These are phyloP conservation scores for Emiliania huxleyi DNA, from an alignment of 78 protist genomes.

Conservation along the genomic window DNA sequence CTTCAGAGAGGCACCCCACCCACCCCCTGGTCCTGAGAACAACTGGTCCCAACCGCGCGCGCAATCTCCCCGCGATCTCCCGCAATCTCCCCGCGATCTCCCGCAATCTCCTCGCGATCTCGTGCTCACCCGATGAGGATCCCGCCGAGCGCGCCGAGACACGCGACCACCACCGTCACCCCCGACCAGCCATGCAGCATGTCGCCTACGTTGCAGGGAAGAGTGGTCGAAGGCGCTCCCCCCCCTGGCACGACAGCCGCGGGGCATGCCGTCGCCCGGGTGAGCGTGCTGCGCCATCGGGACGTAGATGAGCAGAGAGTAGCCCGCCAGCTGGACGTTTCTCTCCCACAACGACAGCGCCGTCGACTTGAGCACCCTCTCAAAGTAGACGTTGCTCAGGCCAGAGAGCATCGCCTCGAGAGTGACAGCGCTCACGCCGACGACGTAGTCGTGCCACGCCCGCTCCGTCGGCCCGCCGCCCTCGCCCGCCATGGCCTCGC, in stretches of 20 bases:
- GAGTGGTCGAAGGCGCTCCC: too few relatives aligned
- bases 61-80: too few relatives aligned
- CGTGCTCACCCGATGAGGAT: neutral
- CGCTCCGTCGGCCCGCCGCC: too few relatives aligned
- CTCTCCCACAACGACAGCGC: conserved; percentile 2
- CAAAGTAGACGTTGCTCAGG: neutral
- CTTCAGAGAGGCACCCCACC: too few relatives aligned
- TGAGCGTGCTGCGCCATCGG: neutral
- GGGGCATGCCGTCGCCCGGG: too few relatives aligned
- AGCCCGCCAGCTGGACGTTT: conserved; percentile 24
- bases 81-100: too few relatives aligned
- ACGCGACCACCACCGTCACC: neutral
- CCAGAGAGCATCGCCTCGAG: neutral
- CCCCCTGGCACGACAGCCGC: too few relatives aligned
- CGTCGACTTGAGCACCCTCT: neutral
- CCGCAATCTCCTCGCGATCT: too few relatives aligned
- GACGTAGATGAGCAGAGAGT: neutral
- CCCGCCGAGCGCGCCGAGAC: neutral
- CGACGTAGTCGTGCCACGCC: neutral
- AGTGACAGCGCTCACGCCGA: neutral
- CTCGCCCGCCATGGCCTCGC: too few relatives aligned
- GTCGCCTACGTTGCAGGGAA: too few relatives aligned
- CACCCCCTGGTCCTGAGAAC: too few relatives aligned
- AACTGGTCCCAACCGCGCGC: too few relatives aligned
- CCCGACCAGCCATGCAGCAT: neutral